A percentile compares a stretch with the other conserved stretches of the same genome.
phyloP scores from a whole-genome alignment of 257 asterid genomes.

The Vinca minor region DNA sequence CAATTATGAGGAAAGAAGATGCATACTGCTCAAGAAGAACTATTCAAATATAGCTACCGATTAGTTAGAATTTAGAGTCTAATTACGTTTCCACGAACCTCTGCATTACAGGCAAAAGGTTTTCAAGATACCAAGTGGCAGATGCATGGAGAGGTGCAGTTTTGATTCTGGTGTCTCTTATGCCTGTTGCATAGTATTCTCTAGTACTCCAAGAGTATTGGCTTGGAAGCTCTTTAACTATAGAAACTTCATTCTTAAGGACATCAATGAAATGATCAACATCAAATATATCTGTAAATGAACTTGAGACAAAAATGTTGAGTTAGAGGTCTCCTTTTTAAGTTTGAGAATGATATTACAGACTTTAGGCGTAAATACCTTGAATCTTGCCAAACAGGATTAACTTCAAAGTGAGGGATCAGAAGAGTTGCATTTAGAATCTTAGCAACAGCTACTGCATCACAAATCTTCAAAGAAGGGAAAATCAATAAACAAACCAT shows the following conservation, averaged over 20 bases:
- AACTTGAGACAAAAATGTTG: conserved; percentile 16
- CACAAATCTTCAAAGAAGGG: conserved; percentile 29
- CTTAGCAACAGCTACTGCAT: conserved; percentile 46
- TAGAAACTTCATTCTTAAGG: conserved; percentile 25
- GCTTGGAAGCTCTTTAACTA: conserved; percentile 33
- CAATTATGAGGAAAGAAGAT: neutral
- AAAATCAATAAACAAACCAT: neutral
- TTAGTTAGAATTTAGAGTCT: neutral
- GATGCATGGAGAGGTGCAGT: conserved; percentile 44
- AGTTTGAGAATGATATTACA: conserved; percentile 1
- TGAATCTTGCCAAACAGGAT: conserved; percentile 43
- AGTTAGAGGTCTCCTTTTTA: conserved; percentile 7
- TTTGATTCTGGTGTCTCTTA: conserved; percentile 35
- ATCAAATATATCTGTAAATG: conserved; percentile 39
- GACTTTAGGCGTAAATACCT: conserved; percentile 19
- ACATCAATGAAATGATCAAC: conserved; percentile 30
- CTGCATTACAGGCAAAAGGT: conserved; percentile 35
- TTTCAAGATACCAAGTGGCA: conserved; percentile 38
- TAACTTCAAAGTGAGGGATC: conserved; percentile 37
- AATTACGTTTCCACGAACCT: conserved; percentile 22
- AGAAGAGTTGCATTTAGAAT: conserved; percentile 43
- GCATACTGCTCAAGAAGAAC: neutral
- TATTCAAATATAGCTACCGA: neutral
- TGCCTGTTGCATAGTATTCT: conserved; percentile 46
- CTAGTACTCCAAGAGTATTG: conserved; percentile 39